These are phyloP conservation scores for Naganishia liquefaciens DNA, from an alignment of 1,284 basidiomycete genomes.

Conservation along the genomic window DNA sequence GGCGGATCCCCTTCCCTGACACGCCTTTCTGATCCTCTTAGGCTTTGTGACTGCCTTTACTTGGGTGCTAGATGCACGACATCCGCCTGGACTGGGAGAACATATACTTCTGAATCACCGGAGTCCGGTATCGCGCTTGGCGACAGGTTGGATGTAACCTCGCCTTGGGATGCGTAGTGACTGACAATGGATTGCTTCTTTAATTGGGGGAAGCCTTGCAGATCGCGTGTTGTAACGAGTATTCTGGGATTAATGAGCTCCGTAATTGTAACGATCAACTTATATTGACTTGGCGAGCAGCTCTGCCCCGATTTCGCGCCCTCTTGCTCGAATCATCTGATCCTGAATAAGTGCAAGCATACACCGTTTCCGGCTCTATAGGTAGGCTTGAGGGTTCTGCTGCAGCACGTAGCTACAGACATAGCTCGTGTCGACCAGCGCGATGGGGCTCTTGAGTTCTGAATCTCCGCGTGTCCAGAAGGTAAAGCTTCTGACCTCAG, in stretches of 20 bases:
- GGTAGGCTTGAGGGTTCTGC: too few relatives aligned
- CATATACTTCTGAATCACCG: conserved; percentile 1
- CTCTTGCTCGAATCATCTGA: too few relatives aligned
- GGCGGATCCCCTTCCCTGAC: background rate
- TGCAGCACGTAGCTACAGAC: too few relatives aligned
- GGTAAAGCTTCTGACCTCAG: too few relatives aligned
- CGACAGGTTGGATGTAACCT: background rate
- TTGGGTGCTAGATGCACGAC: conserved; percentile 20
- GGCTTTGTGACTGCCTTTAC: conserved; percentile 22
- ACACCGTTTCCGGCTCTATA: too few relatives aligned
- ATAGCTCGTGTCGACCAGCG: too few relatives aligned
- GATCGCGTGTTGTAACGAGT: conserved; percentile 4
- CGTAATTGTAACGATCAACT: too few relatives aligned
- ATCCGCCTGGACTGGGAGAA: conserved; percentile 18
- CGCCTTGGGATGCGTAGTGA: background rate
- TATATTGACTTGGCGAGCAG: too few relatives aligned
- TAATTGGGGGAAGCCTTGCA: background rate
- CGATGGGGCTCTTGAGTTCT: too few relatives aligned
- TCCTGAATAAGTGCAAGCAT: too few relatives aligned
- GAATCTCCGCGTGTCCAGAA: too few relatives aligned
- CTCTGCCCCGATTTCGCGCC: too few relatives aligned
- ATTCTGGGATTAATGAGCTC: background rate
- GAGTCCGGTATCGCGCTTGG: background rate
- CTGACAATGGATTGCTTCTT: conserved; percentile 7
- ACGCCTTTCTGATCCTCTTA: conserved; percentile 2